Conservation (phyloP, 768 basidiomycete species). For the Trametes elegans region DNA sequence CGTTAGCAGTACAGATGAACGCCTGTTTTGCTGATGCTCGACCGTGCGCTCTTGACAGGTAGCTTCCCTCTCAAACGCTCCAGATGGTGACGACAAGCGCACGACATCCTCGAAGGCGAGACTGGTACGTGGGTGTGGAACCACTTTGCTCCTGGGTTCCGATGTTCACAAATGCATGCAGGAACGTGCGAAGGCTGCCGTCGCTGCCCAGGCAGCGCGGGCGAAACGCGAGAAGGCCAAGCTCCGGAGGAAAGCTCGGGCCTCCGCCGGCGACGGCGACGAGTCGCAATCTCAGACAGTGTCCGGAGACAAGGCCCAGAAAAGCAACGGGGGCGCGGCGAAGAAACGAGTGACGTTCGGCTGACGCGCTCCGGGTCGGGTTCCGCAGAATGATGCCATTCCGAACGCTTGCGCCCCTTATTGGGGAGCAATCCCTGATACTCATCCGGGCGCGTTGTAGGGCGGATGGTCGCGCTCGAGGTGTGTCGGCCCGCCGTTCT, state of each 20-base stretch:
- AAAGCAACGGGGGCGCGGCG: not conserved
- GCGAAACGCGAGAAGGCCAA: constrained; percentile 25
- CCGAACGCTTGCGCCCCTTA: too few relatives aligned
- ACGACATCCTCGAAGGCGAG: constrained; percentile 18
- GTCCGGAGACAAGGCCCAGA: not conserved
- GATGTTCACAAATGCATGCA: not conserved
- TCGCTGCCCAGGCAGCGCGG: constrained; percentile 19
- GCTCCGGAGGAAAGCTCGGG: constrained; percentile 13
- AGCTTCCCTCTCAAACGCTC: not conserved
- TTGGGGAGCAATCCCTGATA: too few relatives aligned
- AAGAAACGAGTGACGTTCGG: constrained; percentile 20
- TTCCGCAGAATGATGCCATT: not conserved
- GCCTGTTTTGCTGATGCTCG: too few relatives aligned
- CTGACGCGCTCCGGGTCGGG: not conserved
- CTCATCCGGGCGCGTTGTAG: too few relatives aligned
- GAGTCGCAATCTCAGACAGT: not conserved
- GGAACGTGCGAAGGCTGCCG: constrained; percentile 24
- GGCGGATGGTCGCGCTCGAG: not conserved
- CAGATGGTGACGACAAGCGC: not conserved
- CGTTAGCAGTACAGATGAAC: not conserved
- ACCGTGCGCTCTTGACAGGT: too few relatives aligned
- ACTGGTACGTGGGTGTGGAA: constrained; percentile 20
- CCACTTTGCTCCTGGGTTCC: not conserved
- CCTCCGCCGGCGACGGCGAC: not conserved
- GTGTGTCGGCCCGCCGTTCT: not conserved